Percentiles rank a stretch among this genome's conserved stretches.
These are phyloP conservation scores for Saccharomycopsis fibuligera DNA, from an alignment of 805 yeast genomes.

Conservation along the genomic window DNA sequence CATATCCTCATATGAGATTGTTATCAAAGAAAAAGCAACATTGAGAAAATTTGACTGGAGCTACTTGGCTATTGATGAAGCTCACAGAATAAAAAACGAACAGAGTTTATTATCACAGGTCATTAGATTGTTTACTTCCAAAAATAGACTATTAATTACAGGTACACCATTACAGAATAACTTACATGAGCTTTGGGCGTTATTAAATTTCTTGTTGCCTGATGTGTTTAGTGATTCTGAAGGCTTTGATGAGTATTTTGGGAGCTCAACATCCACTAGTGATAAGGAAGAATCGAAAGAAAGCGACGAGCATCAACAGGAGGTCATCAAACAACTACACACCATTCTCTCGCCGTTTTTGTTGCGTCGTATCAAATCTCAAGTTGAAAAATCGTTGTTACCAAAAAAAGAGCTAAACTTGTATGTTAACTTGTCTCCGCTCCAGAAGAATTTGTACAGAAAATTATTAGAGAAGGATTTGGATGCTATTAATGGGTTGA, in stretches of 20 bases:
- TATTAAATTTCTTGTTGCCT: constrained; percentile 68
- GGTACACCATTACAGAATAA: constrained; percentile 83
- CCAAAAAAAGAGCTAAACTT: constrained; percentile 73
- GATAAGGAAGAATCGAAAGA: constrained; percentile 29
- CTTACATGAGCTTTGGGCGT: constrained; percentile 75
- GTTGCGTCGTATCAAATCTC: constrained; percentile 69
- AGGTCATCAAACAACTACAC: constrained; percentile 58
- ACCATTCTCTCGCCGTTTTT: constrained; percentile 72
- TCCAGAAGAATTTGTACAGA: constrained; percentile 76
- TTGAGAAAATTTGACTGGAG: constrained; percentile 68
- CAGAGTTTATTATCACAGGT: constrained; percentile 68
- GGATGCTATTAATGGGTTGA: constrained; percentile 81
- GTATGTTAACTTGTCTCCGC: constrained; percentile 68
- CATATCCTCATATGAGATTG: constrained; percentile 69
- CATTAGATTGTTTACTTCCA: constrained; percentile 63
- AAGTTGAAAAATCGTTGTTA: constrained; percentile 71
- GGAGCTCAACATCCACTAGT: constrained; percentile 31
- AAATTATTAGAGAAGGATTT: constrained; percentile 71
- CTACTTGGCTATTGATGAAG: constrained; percentile 75
- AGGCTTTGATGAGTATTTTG: constrained; percentile 72
- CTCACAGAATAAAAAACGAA: constrained; percentile 77
- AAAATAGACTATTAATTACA: constrained; percentile 64
- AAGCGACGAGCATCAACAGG: constrained; percentile 32
- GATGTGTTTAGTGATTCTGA: constrained; percentile 71
- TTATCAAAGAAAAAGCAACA: constrained; percentile 64